Evolutionary conservation across 2,329 filamentous ascomycete species (phyloP).

Genomic region (Aspergillus sp.): DNA sequence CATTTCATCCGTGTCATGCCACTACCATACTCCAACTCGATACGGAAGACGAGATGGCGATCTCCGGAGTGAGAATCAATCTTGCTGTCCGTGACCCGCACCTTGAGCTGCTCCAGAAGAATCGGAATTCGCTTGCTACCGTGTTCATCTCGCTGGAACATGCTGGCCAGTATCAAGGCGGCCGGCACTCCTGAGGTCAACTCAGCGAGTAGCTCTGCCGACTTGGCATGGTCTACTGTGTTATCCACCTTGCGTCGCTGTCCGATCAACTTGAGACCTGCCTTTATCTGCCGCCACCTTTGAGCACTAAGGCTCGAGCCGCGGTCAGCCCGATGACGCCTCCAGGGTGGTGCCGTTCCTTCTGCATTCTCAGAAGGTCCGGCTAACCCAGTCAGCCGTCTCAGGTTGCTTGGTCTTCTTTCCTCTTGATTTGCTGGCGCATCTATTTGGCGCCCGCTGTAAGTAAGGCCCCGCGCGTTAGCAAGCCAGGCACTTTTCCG

Average conservation of each 20-base stretch:
- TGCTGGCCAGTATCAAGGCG: conserved; percentile 90
- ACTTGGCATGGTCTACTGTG: conserved; percentile 90
- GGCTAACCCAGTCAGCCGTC: conserved; percentile 65
- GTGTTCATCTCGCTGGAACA: conserved; percentile 96
- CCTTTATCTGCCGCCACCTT: conserved; percentile 92
- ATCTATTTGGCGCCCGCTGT: conserved; percentile 55
- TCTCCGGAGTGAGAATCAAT: conserved; percentile 60
- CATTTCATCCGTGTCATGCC: conserved; percentile 96
- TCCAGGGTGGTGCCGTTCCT: conserved; percentile 61
- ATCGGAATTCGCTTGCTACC: conserved; percentile 94
- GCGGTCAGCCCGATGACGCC: conserved; percentile 59
- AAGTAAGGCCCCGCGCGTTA: conserved; percentile 47
- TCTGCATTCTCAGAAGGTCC: conserved; percentile 65
- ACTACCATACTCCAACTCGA: conserved; percentile 94
- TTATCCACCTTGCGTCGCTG: conserved; percentile 80
- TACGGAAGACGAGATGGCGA: conserved; percentile 82
- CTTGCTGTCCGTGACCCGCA: conserved; percentile 80
- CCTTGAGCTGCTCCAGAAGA: conserved; percentile 88
- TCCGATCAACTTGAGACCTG: conserved; percentile 75
- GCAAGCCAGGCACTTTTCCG: conserved; percentile 62
- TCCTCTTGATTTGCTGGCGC: conserved; percentile 52
- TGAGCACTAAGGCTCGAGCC: conserved; percentile 72
- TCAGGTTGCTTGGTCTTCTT: conserved; percentile 63
- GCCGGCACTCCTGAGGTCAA: conserved; percentile 89
- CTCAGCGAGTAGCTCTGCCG: conserved; percentile 93